These are phyloP conservation scores for Cyphellophora attinorum DNA, from an alignment of 2,329 filamentous ascomycete species.

Conservation along the genomic window DNA sequence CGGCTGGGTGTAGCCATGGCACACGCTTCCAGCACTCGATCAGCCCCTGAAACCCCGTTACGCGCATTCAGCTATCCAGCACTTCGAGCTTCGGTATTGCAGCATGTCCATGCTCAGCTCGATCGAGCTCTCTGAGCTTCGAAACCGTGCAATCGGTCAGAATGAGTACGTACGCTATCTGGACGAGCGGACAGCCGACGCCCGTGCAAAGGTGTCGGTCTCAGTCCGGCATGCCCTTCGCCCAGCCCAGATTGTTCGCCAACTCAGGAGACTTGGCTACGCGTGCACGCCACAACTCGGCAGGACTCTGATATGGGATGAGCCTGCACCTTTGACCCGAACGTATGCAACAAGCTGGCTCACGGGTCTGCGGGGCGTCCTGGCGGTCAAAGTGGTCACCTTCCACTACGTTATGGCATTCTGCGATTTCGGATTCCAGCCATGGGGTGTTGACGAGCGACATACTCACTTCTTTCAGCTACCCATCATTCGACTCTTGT, in stretches of 20 bases:
- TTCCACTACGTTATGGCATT: constrained; percentile 32
- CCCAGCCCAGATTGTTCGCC: constrained; percentile 11
- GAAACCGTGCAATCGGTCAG: not conserved
- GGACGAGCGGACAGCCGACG: not conserved
- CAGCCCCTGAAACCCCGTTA: too few species aligned
- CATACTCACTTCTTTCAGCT: constrained; percentile 24
- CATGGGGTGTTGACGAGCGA: constrained; percentile 26
- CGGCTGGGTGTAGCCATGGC: too few species aligned
- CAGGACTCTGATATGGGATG: constrained; percentile 13
- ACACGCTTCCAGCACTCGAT: too few species aligned
- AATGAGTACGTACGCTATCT: not conserved
- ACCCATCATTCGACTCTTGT: constrained; percentile 33
- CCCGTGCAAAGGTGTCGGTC: constrained; percentile 3
- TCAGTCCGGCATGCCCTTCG: constrained; percentile 6
- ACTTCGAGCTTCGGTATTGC: too few species aligned
- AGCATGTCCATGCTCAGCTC: too few species aligned
- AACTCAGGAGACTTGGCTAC: constrained; percentile 15
- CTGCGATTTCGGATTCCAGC: constrained; percentile 31
- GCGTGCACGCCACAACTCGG: constrained; percentile 14
- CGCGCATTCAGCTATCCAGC: too few species aligned
- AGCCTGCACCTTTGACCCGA: constrained; percentile 12
- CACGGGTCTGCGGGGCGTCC: constrained; percentile 34
- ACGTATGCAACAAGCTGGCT: constrained; percentile 17
- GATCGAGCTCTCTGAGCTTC: not conserved
- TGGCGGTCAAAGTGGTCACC: constrained; percentile 36